A percentile compares a stretch with the other conserved stretches of the same genome.
phyloP scores from a whole-genome alignment of 1,284 basidiomycete species.

The Phylloboletellus chloephorus region DNA sequence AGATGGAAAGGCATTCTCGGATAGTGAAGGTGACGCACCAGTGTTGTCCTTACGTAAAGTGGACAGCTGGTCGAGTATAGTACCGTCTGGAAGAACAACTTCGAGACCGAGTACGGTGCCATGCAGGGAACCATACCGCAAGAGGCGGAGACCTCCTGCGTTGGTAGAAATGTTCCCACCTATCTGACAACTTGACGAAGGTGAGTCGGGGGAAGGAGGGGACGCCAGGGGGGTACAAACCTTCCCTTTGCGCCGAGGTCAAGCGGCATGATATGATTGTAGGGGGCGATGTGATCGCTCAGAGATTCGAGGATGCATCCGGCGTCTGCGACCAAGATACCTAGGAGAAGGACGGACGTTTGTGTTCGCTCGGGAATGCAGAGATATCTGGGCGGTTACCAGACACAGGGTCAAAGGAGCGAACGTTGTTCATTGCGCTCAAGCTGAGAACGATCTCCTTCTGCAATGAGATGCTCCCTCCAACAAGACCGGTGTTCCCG shows the following conservation, averaged over 20 bases:
- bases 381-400: constrained; percentile 41
- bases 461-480: constrained; percentile 88
- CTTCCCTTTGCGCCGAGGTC: constrained; percentile 98
- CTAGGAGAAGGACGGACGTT: constrained; percentile 32
- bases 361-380: constrained; percentile 11
- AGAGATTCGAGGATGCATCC: constrained; percentile 93
- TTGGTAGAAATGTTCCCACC: constrained; percentile 98
- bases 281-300: constrained; percentile 80
- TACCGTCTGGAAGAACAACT: constrained; percentile 95
- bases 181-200: constrained; percentile 80
- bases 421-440: constrained; percentile 77
- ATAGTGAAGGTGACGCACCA: constrained; percentile 43
- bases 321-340: constrained; percentile 77
- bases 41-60: constrained; percentile 97
- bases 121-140: constrained; percentile 94
- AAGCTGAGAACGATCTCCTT: constrained; percentile 89
- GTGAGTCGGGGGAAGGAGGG: constrained; percentile 1
- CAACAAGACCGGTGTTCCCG: constrained; percentile 96
- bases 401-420: constrained; percentile 90
- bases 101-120: constrained; percentile 96
- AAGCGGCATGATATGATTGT: constrained; percentile 95
- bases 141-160: constrained; percentile 89
- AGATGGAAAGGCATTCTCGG: background rate
- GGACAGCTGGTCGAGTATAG: constrained; percentile 81
- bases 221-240: constrained; percentile 34